A percentile compares a stretch with the other conserved stretches of the same genome.
phyloP scores from a whole-genome alignment of 495 filamentous ascomycete genomes.

The Aspergillus sparsus region DNA sequence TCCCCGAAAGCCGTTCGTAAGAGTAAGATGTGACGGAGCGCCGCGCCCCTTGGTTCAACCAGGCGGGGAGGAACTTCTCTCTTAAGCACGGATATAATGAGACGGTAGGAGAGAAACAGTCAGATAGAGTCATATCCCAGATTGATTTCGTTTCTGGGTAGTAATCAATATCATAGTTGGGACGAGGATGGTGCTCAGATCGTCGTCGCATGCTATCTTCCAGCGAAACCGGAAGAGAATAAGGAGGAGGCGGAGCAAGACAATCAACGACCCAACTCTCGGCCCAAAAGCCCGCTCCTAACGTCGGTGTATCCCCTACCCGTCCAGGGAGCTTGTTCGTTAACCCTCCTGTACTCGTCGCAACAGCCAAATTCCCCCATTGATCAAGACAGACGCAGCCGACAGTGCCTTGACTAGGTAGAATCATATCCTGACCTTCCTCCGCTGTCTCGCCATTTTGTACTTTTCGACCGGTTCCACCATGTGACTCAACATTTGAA shows the following conservation, averaged over 20 bases:
- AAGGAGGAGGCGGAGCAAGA: not conserved
- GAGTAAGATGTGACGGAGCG: too few relatives aligned
- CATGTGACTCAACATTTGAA: not conserved
- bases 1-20: not conserved
- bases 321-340: slow-evolving; percentile 86
- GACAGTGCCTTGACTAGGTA: slow-evolving; percentile 72
- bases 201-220: not conserved
- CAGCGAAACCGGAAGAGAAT: not conserved
- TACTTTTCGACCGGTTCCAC: not conserved
- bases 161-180: not conserved
- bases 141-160: not conserved
- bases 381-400: slow-evolving; percentile 79
- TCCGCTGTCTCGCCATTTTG: slow-evolving; percentile 28
- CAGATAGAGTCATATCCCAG: slow-evolving; percentile 18
- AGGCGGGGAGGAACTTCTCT: too few relatives aligned
- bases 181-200: slow-evolving; percentile 7
- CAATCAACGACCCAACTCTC: slow-evolving; percentile 65
- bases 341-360: slow-evolving; percentile 84
- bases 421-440: slow-evolving; percentile 21
- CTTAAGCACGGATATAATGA: not conserved
- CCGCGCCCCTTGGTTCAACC: too few relatives aligned
- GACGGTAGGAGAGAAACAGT: slow-evolving; percentile 9
- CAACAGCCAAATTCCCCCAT: slow-evolving; percentile 70
- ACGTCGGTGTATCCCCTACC: slow-evolving; percentile 84
- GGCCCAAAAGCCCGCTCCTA: slow-evolving; percentile 89